Evolutionary conservation across 2,329 filamentous ascomycete genomes (phyloP).

Genomic region (Eutypa lata): DNA sequence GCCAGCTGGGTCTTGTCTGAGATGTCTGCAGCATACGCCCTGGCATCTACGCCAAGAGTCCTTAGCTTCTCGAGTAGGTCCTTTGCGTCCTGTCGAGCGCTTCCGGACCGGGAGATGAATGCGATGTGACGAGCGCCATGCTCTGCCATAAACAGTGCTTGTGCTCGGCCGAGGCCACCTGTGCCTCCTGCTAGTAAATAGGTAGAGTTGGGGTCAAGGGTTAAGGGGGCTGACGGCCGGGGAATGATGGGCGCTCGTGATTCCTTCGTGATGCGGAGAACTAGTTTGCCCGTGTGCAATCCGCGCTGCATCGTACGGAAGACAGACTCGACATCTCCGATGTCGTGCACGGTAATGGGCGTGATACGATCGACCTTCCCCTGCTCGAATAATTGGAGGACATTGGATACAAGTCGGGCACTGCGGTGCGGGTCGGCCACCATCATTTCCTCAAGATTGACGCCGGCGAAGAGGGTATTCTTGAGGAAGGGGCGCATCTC

Average conservation of each 20-base stretch:
- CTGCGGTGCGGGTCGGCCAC: too few relatives aligned
- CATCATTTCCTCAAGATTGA: too few relatives aligned
- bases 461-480: too few relatives aligned
- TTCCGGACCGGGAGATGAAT: not conserved
- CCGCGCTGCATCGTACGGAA: not conserved
- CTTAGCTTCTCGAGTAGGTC: not conserved
- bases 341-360: not conserved
- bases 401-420: too few relatives aligned
- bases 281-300: not conserved
- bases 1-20: not conserved
- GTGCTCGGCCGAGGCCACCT: not conserved
- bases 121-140: not conserved
- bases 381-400: too few relatives aligned
- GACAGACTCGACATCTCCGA: not conserved
- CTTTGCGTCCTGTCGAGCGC: not conserved
- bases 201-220: not conserved
- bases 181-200: not conserved
- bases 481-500: too few relatives aligned
- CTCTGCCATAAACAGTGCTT: too few relatives aligned
- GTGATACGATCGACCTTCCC: too few relatives aligned
- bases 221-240: not conserved
- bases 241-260: not conserved
- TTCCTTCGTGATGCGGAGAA: not conserved
- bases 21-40: not conserved
- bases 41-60: not conserved